A percentile compares a stretch with the other conserved stretches of the same genome.
Conservation (phyloP, 139 green algal genomes). For the Klebsormidium nitens region DNA sequence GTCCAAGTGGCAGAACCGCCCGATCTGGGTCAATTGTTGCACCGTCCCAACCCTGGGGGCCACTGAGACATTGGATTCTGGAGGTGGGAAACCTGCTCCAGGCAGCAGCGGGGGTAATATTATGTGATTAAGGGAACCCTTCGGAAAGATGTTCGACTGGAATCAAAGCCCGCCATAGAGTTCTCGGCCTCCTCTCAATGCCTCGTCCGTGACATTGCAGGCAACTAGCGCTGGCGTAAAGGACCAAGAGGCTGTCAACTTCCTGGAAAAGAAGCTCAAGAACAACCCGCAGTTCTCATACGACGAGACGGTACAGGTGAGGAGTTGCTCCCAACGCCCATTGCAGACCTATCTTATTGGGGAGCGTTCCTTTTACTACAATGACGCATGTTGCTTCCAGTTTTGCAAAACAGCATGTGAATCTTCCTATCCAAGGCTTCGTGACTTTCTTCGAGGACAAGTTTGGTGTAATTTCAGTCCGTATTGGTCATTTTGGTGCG, state of each 20-base stretch:
- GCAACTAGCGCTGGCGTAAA: conserved; percentile 82
- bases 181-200: too few species aligned
- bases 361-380: background rate
- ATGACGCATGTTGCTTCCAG: background rate
- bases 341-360: background rate
- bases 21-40: too few species aligned
- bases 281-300: conserved; percentile 16
- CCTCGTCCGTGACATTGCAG: conserved; percentile 1
- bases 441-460: background rate
- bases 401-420: background rate
- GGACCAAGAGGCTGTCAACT: conserved; percentile 92
- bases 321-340: background rate
- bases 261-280: conserved; percentile 95
- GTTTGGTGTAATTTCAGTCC: background rate
- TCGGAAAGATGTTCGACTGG: too few species aligned
- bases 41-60: too few species aligned
- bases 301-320: conserved; percentile 35
- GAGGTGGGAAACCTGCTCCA: too few species aligned
- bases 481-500: conserved; percentile 4
- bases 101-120: too few species aligned
- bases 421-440: background rate
- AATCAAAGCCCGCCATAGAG: too few species aligned
- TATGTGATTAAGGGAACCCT: too few species aligned
- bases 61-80: too few species aligned
- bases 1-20: too few species aligned